Evolutionary conservation across 2,329 filamentous ascomycete species (phyloP).

Genomic region (Dendryphion nanum): DNA sequence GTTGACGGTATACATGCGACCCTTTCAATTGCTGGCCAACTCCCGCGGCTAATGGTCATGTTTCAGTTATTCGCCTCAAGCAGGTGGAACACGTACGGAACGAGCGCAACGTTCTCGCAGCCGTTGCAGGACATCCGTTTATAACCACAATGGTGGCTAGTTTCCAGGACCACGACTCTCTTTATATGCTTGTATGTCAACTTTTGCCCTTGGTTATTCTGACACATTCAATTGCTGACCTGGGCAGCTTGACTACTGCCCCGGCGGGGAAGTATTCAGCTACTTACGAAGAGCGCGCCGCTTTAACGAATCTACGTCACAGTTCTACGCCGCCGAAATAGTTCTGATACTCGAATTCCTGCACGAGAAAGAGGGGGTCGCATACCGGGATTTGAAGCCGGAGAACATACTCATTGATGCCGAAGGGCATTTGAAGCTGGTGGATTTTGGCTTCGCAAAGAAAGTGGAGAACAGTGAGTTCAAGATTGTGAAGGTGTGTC

Average conservation of each 20-base stretch:
- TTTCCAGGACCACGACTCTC: slow-evolving; percentile 74
- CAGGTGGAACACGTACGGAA: slow-evolving; percentile 85
- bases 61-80: slow-evolving; percentile 72
- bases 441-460: slow-evolving; percentile 85
- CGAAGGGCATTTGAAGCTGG: slow-evolving; percentile 76
- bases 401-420: slow-evolving; percentile 78
- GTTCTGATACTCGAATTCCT: slow-evolving; percentile 78
- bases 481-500: not conserved
- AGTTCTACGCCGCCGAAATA: slow-evolving; percentile 83
- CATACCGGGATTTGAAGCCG: slow-evolving; percentile 79
- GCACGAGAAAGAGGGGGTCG: slow-evolving; percentile 76
- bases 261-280: slow-evolving; percentile 80
- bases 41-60: slow-evolving; percentile 16
- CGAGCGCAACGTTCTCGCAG: slow-evolving; percentile 74
- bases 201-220: not conserved
- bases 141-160: slow-evolving; percentile 77
- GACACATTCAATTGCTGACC: slow-evolving; percentile 13
- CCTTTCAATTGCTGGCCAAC: slow-evolving; percentile 5
- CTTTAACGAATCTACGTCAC: slow-evolving; percentile 74
- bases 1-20: slow-evolving; percentile 45
- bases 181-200: slow-evolving; percentile 72
- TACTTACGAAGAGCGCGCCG: slow-evolving; percentile 75
- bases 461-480: slow-evolving; percentile 61
- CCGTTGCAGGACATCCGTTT: slow-evolving; percentile 78
- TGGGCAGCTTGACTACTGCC: slow-evolving; percentile 69